Base-by-base conservation (phyloP, 1,284 basidiomycete species). In the Earliella scabrosa region DNA sequence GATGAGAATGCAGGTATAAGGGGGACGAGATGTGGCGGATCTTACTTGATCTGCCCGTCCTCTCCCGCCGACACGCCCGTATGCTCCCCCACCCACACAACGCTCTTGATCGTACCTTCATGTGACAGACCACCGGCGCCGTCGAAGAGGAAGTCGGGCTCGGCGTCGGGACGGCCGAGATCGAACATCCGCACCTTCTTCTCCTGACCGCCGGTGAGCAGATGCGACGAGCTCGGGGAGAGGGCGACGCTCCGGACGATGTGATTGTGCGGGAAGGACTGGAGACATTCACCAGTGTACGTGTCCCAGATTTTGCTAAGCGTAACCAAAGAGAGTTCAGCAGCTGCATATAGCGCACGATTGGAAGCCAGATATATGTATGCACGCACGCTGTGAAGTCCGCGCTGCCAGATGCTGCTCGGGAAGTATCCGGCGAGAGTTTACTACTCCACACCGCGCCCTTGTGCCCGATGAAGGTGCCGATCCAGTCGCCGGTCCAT, bases 401-500 rank as follows among this genome's bases (percentile, higher is more conserved):
- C 38, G 97, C 97, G 71, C 92, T 95, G 31, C 93, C 97, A 0
- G 96, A 93, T 10, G 90, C 95, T 10, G 97, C 97, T 65, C 88
- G 83, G 20, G 93, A 85, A 39, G 90, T 84, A 73, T 95, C 93
- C 18, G 82, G 77, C n/a, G 92, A 95, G 56, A 99, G 86, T 74
- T 98, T 97, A 50, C 93, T 92, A 57, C 90, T 90, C 97, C 97
- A 99, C 5, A 99, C 97, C 6, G 97, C 97, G 59, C 97, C 97
- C 74, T 99, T 99, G 79, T 99, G 97, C 2, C 96, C 96, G 16
- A 98, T 81, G 73, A 99, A 99, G 6, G 97, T 98, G 21, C 97
- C 97, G 67, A 98, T 92, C 97, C 97, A 99, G 74, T 99, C 97
- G 26, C 97, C 97, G 48, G 94, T 93, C 95, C 94, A 96, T 70